Percentiles rank a stretch among this genome's conserved stretches.
Evolutionary conservation across 805 yeast genomes (phyloP).

Genomic region (Grigorovia transvaalensis): DNA sequence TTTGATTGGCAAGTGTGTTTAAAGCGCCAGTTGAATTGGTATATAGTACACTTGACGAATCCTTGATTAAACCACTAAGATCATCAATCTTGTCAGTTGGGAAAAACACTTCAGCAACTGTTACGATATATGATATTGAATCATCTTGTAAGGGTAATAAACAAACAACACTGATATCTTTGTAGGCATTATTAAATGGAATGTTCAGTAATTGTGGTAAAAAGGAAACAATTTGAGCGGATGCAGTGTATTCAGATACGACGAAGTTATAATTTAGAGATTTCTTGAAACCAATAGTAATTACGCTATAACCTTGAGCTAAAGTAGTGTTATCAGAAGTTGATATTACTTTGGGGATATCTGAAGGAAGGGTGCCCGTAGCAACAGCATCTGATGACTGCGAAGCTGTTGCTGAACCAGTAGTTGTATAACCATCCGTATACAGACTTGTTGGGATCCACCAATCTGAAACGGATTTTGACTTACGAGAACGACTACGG

Average conservation of each 20-base stretch:
- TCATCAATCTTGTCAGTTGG: constrained; percentile 44
- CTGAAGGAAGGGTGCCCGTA: neutral
- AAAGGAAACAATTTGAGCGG: constrained; percentile 57
- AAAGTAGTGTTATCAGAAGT: neutral
- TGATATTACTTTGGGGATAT: constrained; percentile 2
- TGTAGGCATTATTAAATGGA: constrained; percentile 31
- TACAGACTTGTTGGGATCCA: constrained; percentile 40
- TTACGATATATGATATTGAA: constrained; percentile 53
- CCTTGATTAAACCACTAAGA: constrained; percentile 45
- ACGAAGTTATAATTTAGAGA: constrained; percentile 81
- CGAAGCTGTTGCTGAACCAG: constrained; percentile 15
- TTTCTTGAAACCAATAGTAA: constrained; percentile 44
- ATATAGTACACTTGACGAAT: constrained; percentile 44
- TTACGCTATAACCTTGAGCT: constrained; percentile 11
- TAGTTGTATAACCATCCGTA: constrained; percentile 26
- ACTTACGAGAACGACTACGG: neutral
- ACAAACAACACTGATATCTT: constrained; percentile 2
- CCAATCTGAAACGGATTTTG: constrained; percentile 2
- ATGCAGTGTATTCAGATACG: constrained; percentile 73
- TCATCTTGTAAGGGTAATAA: constrained; percentile 10
- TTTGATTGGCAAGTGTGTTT: constrained; percentile 48
- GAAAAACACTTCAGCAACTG: constrained; percentile 82
- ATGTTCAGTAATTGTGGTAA: constrained; percentile 59
- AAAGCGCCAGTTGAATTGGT: constrained; percentile 44
- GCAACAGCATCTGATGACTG: constrained; percentile 19